Conservation (phyloP, 225 moss, liverwort and hornwort species). For the Sphagnum contortum region DNA sequence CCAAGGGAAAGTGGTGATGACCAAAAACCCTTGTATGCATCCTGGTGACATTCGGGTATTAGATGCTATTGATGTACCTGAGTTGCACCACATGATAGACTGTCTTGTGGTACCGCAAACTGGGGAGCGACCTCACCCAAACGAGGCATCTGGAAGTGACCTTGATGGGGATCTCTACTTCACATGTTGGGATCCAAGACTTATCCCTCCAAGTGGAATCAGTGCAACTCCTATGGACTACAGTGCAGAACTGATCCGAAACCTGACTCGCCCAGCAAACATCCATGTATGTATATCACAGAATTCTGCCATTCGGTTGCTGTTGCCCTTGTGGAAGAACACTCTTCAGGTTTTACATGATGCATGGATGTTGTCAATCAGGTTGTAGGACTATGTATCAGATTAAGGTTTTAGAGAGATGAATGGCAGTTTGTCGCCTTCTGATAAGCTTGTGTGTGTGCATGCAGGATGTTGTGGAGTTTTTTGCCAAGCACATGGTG, state of each 20-base stretch:
- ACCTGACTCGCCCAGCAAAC: constrained; percentile 16
- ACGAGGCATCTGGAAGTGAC: constrained; percentile 95
- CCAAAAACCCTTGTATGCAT: constrained; percentile 92
- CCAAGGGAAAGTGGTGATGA: constrained; percentile 66
- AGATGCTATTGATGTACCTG: constrained; percentile 66
- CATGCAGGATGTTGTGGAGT: constrained; percentile 70
- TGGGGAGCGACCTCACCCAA: constrained; percentile 71
- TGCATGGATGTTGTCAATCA: no score
- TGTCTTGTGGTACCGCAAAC: constrained; percentile 84
- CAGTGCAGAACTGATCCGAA: constrained; percentile 8
- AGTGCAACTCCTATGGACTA: constrained; percentile 75
- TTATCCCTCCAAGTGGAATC: constrained; percentile 60
- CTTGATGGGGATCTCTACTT: constrained; percentile 89
- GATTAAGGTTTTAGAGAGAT: no score
- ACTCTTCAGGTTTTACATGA: no score
- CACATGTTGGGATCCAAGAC: constrained; percentile 63
- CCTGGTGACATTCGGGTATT: constrained; percentile 85
- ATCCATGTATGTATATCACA: constrained; percentile 25
- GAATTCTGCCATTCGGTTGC: no score
- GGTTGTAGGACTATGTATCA: no score
- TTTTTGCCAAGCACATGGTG: constrained; percentile 64
- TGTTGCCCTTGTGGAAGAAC: no score
- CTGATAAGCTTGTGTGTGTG: no score
- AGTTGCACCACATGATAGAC: constrained; percentile 55
- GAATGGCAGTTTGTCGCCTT: no score